These are phyloP conservation scores for Ophiostoma piceae DNA, from an alignment of 2,329 filamentous ascomycete genomes.

Conservation along the genomic window DNA sequence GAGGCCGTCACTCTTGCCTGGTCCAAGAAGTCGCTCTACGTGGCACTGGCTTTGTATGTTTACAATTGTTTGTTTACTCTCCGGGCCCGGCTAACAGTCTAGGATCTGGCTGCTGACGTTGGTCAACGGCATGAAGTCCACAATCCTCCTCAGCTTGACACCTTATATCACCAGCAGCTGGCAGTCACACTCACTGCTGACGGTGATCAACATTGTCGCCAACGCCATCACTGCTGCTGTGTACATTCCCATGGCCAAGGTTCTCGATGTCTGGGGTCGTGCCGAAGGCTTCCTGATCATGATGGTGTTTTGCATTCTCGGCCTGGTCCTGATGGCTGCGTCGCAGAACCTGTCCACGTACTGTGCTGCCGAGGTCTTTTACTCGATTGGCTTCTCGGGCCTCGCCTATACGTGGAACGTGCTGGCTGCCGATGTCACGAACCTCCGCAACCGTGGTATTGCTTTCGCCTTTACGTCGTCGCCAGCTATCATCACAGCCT, in stretches of 20 bases:
- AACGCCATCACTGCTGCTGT: slow-evolving; percentile 52
- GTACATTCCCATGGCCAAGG: slow-evolving; percentile 39
- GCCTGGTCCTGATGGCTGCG: slow-evolving; percentile 41
- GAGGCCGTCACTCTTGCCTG: slow-evolving; percentile 44
- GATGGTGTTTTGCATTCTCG: slow-evolving; percentile 37
- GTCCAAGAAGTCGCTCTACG: slow-evolving; percentile 38
- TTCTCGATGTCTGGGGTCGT: slow-evolving; percentile 2
- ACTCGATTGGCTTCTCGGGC: slow-evolving; percentile 55
- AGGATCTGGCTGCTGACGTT: slow-evolving; percentile 3
- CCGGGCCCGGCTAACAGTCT: neutral
- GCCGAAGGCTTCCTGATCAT: slow-evolving; percentile 37
- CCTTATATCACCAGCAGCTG: slow-evolving; percentile 49
- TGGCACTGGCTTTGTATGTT: slow-evolving; percentile 29
- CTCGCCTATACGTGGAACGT: slow-evolving; percentile 35
- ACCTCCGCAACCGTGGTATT: slow-evolving; percentile 57
- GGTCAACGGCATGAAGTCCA: slow-evolving; percentile 5
- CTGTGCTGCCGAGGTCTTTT: slow-evolving; percentile 51
- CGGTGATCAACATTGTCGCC: slow-evolving; percentile 50
- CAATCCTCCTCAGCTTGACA: neutral
- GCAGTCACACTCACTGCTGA: slow-evolving; percentile 48
- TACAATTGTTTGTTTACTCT: no score
- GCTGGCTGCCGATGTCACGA: slow-evolving; percentile 60
- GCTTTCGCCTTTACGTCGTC: slow-evolving; percentile 57
- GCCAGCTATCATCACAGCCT: slow-evolving; percentile 58
- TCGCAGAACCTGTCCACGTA: slow-evolving; percentile 46